Base-by-base conservation (phyloP, 2,329 filamentous ascomycete genomes). In the Dactylonectria macrodidyma region DNA sequence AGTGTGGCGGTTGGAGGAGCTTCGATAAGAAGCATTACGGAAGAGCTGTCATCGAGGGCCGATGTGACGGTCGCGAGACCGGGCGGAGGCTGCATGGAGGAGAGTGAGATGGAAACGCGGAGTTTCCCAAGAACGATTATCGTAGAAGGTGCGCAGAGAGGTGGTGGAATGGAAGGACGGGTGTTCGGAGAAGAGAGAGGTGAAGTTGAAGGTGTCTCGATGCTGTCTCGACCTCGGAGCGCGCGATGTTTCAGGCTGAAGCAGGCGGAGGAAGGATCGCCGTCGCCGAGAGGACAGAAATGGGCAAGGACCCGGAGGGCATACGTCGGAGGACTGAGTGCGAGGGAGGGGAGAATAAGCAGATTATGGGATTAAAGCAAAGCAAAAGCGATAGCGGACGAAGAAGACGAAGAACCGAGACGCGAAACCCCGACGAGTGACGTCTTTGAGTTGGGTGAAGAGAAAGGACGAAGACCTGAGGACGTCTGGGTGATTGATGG, bases 21-120 rank as follows among this genome's bases (percentile, higher is more conserved):
- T 71, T 70, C 38, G 75, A 64, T 62, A 52, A 71, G 60, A 48
- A 70, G 57, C 26, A 65, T 65, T 69, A 76, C 67, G 60, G 68
- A 72, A 38, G 71, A 70, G 44, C 68, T 72, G 72, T 74, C 67
- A 58, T 76, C 68, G 55, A 74, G 59, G 55, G 59, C 73, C 48
- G 69, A 61, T 38, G 68, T 48, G 58, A 70, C 56, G 51, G 68
- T 36, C 52, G 69, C 71, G 66, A 73, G 68, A 44, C 68, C 68
- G 10, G 71, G 19, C 33, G 75, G 72, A 41, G 75, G 72, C 33
- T 68, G 75, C 75, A 76, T 76, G 30, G 16, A 34, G 48, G 36
- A 67, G n/a, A 33, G 51, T 30, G 22, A 36, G 58, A 30, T 34
- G 62, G 60, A 46, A 65, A 60, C 44, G 38, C 52, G 47, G 50